Conservation (phyloP, 2,329 filamentous ascomycete genomes). For the Diplodia seriata region DNA sequence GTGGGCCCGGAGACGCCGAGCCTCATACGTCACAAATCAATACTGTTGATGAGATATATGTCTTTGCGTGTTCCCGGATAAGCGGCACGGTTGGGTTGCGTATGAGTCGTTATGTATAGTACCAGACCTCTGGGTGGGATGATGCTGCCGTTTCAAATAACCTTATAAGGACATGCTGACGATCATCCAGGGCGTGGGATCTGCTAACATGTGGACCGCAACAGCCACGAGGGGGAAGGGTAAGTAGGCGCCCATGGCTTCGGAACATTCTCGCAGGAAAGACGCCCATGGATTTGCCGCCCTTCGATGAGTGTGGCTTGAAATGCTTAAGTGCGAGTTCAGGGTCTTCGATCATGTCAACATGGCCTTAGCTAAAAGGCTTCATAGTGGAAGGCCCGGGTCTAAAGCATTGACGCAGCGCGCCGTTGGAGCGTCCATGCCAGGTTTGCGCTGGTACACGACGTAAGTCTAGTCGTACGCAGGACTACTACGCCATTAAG, state of each 20-base stretch:
- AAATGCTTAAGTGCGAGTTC: background rate
- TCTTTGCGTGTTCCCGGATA: conserved; percentile 7
- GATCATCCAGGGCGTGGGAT: conserved; percentile 14
- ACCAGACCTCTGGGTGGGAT: background rate
- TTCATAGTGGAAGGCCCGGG: no score
- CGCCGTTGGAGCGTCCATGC: background rate
- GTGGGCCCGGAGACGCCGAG: background rate
- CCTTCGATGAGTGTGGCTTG: background rate
- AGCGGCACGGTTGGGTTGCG: background rate
- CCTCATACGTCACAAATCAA: conserved; percentile 13
- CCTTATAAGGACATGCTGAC: conserved; percentile 6
- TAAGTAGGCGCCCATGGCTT: background rate
- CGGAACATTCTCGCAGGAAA: background rate
- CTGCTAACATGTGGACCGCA: background rate
- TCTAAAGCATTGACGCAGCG: no score
- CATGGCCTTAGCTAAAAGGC: no score
- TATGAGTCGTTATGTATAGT: background rate
- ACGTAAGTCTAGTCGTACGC: background rate
- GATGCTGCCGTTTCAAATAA: conserved; percentile 3
- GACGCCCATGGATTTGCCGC: background rate
- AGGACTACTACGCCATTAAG: background rate
- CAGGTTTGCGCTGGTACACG: background rate
- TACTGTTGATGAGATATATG: background rate
- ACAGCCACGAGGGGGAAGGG: background rate
- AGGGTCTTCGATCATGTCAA: background rate